Percentiles rank a stretch among this genome's conserved stretches.
Evolutionary conservation across 176 grass and related monocot genomes (phyloP).

Genomic region (Ensete glaucum): DNA sequence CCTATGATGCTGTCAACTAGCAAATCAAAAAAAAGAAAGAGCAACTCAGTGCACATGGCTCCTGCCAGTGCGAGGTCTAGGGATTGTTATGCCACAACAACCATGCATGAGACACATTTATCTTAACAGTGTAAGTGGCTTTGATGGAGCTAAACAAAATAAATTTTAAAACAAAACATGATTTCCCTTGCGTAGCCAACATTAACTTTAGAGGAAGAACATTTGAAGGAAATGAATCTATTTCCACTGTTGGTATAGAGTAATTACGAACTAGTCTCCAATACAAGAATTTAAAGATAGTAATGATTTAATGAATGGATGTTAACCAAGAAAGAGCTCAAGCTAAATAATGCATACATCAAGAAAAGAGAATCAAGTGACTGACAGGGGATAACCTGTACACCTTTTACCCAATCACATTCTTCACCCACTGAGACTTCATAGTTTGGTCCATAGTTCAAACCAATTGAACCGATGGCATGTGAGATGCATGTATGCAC

Average conservation of each 20-base stretch:
- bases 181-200: not conserved
- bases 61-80: too few species aligned
- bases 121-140: not conserved
- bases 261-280: not conserved
- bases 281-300: not conserved
- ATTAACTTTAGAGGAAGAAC: not conserved
- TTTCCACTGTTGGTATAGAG: not conserved
- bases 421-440: conserved; percentile 57
- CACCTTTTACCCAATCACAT: conserved; percentile 49
- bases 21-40: too few species aligned
- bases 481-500: conserved; percentile 34
- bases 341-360: not conserved
- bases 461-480: conserved; percentile 44
- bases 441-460: conserved; percentile 57
- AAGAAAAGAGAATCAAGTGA: not conserved
- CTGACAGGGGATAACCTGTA: conserved; percentile 35
- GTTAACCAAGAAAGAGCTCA: not conserved
- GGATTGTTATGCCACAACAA: too few species aligned
- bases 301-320: too few species aligned
- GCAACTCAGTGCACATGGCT: too few species aligned
- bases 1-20: too few species aligned
- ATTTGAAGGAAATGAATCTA: not conserved
- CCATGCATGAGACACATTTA: too few species aligned
- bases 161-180: not conserved
- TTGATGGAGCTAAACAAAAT: not conserved